These are phyloP conservation scores for Penicillium soppii DNA, from an alignment of 495 filamentous ascomycete species.

Conservation along the genomic window DNA sequence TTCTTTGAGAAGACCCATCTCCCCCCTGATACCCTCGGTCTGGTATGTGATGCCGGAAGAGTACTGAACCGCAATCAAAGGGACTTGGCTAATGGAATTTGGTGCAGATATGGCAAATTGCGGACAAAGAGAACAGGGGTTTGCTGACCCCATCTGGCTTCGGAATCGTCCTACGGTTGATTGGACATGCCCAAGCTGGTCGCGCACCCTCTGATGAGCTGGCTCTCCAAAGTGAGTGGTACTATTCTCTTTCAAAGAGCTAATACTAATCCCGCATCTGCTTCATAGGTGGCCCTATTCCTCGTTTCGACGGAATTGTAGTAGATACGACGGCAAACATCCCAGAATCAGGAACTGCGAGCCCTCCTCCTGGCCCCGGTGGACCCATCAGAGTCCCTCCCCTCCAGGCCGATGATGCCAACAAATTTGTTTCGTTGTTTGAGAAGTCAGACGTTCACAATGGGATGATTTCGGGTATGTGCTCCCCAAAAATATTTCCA, in stretches of 20 bases:
- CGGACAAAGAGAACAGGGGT: conserved; percentile 93
- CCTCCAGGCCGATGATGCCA: conserved; percentile 82
- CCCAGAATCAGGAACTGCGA: conserved; percentile 42
- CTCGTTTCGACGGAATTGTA: conserved; percentile 77
- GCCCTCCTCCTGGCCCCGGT: conserved; percentile 65
- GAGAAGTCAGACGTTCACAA: conserved; percentile 78
- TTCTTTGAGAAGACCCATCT: conserved; percentile 97
- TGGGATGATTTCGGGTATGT: conserved; percentile 74
- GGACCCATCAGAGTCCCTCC: conserved; percentile 85
- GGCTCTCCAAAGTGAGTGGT: conserved; percentile 58
- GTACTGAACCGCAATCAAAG: conserved; percentile 1
- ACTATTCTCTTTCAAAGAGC: neutral
- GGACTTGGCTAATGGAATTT: neutral
- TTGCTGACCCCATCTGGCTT: conserved; percentile 90
- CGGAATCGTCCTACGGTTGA: conserved; percentile 85
- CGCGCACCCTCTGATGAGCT: conserved; percentile 77
- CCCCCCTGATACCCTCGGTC: conserved; percentile 78
- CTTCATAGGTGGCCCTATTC: conserved; percentile 74
- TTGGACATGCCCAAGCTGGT: conserved; percentile 90
- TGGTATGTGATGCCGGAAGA: conserved; percentile 55
- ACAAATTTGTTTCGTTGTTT: conserved; percentile 82
- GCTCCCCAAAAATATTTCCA: neutral
- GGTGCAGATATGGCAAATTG: conserved; percentile 94
- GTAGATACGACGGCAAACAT: conserved; percentile 43
- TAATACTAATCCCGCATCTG: conserved; percentile 15